phyloP scores from a whole-genome alignment of 305 asterid genomes.

The Coffea humblotiana region DNA sequence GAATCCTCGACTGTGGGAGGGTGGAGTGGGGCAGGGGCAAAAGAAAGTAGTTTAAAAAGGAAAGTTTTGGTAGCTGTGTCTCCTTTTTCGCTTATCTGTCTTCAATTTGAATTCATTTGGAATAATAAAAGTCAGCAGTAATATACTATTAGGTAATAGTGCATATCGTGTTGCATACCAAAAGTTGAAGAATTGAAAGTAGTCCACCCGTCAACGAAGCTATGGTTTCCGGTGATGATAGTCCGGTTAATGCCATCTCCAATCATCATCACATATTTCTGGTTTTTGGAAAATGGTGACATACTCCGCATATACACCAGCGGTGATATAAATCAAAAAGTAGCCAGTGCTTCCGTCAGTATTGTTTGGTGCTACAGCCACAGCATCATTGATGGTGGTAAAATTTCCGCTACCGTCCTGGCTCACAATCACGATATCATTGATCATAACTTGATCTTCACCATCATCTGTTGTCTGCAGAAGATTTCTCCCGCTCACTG shows the following conservation, averaged over 20 bases:
- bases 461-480: slow-evolving; percentile 28
- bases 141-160: not conserved
- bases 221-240: slow-evolving; percentile 37
- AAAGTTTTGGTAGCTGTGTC: no score
- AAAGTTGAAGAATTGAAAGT: slow-evolving; percentile 36
- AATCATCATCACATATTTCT: slow-evolving; percentile 38
- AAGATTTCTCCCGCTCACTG: slow-evolving; percentile 40
- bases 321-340: slow-evolving; percentile 45
- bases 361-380: slow-evolving; percentile 55
- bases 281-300: slow-evolving; percentile 26
- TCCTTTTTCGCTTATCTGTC: not conserved
- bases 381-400: slow-evolving; percentile 57
- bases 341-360: slow-evolving; percentile 49
- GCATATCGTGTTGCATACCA: slow-evolving; percentile 16
- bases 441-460: slow-evolving; percentile 34
- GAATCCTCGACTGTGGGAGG: no score
- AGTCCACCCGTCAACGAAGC: slow-evolving; percentile 36
- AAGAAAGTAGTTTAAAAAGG: no score
- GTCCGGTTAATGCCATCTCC: slow-evolving; percentile 40
- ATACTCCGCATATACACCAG: slow-evolving; percentile 36
- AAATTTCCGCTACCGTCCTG: slow-evolving; percentile 60
- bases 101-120: not conserved
- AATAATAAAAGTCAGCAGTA: no score
- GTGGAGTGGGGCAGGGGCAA: no score
- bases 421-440: slow-evolving; percentile 51